phyloP scores from a whole-genome alignment of 2,329 filamentous ascomycete species.

The Botrytis cinerea region DNA sequence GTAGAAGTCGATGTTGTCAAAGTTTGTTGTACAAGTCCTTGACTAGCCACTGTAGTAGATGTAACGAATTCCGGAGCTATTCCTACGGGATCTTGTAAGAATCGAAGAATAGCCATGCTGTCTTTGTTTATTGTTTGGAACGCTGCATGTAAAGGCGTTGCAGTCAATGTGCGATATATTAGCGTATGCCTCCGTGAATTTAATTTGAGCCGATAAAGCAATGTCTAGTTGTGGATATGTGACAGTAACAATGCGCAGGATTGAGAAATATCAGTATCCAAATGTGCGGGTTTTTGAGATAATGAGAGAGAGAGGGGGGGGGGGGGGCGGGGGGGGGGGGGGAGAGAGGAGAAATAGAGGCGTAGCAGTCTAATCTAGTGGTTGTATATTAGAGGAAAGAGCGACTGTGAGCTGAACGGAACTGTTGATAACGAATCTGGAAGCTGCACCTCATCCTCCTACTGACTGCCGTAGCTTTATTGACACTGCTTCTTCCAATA shows the following conservation, averaged over 20 bases:
- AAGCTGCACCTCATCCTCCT: neutral
- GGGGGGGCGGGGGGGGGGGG: too few relatives aligned
- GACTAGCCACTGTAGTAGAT: neutral
- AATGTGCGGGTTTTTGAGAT: neutral
- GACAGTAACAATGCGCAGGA: conserved; percentile 14
- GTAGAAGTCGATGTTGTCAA: neutral
- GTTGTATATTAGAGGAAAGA: neutral
- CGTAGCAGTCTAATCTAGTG: neutral
- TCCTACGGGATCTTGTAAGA: neutral
- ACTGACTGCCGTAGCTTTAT: neutral
- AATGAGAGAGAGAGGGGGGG: too few relatives aligned
- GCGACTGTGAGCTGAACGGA: neutral
- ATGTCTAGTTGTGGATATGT: conserved; percentile 2
- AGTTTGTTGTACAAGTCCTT: neutral
- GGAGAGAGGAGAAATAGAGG: neutral
- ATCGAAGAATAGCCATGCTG: conserved; percentile 4
- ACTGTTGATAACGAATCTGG: neutral
- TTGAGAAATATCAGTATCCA: conserved; percentile 17
- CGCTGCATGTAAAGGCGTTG: neutral
- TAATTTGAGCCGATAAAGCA: conserved; percentile 2
- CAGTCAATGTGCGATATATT: neutral
- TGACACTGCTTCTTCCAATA: neutral
- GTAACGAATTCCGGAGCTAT: neutral
- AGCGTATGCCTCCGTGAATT: neutral
- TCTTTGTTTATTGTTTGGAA: neutral